These are phyloP conservation scores for Exobasidium cylindrosporum DNA, from an alignment of 1,284 basidiomycete genomes.

Conservation along the genomic window DNA sequence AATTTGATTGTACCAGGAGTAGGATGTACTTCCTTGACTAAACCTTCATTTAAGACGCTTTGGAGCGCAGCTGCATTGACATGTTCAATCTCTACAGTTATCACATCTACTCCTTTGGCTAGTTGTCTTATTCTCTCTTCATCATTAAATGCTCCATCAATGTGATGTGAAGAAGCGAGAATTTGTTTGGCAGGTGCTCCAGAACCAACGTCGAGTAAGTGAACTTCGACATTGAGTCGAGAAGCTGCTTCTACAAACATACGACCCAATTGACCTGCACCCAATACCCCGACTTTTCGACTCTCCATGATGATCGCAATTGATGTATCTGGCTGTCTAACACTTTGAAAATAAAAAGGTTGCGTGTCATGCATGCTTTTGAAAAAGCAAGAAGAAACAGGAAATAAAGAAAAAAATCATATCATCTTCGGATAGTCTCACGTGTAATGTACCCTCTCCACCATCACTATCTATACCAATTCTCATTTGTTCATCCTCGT, in stretches of 20 bases:
- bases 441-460: no score
- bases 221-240: conserved; percentile 78
- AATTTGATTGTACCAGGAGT: conserved; percentile 76
- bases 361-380: no score
- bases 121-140: conserved; percentile 76
- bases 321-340: no score
- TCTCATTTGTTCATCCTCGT: no score
- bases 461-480: no score
- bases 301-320: conserved; percentile 17
- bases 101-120: conserved; percentile 75
- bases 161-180: conserved; percentile 60
- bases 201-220: conserved; percentile 80
- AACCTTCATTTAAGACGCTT: conserved; percentile 45
- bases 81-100: conserved; percentile 98
- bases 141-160: conserved; percentile 86
- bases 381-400: no score
- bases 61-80: conserved; percentile 77
- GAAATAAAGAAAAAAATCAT: no score
- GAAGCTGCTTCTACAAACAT: conserved; percentile 93
- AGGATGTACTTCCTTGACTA: conserved; percentile 69
- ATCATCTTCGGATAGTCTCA: no score
- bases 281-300: conserved; percentile 14
- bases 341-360: no score
- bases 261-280: conserved; percentile 90
- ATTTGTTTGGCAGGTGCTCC: conserved; percentile 88